phyloP scores from a whole-genome alignment of 1,284 basidiomycete species.

The Rhodotorula glutinis region DNA sequence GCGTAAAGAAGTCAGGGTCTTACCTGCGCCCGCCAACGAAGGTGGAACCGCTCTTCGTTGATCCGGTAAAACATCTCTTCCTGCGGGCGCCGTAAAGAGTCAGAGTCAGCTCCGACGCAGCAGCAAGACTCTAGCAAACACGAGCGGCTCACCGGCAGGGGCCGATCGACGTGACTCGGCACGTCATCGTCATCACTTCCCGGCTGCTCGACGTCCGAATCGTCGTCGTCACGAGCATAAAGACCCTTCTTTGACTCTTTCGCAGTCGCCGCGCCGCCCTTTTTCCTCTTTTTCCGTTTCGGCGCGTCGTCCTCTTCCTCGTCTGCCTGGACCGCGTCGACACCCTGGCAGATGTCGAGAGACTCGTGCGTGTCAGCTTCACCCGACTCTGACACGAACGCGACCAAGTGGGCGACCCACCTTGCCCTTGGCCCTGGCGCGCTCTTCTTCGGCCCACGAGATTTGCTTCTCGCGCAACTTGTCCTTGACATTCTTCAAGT shows the following conservation, averaged over 20 bases:
- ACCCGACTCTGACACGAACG: too few relatives aligned
- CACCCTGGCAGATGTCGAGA: slow-evolving; percentile 11
- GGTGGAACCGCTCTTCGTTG: slow-evolving; percentile 82
- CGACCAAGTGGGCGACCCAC: slow-evolving; percentile 1
- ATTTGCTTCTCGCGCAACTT: slow-evolving; percentile 24
- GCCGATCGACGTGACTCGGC: slow-evolving; percentile 13
- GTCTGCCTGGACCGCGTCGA: not conserved
- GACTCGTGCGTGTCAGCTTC: too few relatives aligned
- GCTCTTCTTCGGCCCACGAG: slow-evolving; percentile 27
- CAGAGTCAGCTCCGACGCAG: too few relatives aligned
- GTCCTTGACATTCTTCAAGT: slow-evolving; percentile 27
- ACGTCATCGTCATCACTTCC: slow-evolving; percentile 7
- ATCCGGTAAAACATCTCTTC: slow-evolving; percentile 72
- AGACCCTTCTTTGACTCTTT: not conserved
- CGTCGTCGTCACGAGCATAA: not conserved
- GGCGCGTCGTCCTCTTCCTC: slow-evolving; percentile 20
- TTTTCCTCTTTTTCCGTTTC: slow-evolving; percentile 22
- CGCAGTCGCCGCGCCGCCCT: not conserved
- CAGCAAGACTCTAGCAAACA: too few relatives aligned
- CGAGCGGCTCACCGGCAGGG: slow-evolving; percentile 28
- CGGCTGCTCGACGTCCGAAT: not conserved
- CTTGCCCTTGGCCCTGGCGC: slow-evolving; percentile 24
- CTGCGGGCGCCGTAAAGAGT: too few relatives aligned
- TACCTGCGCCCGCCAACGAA: slow-evolving; percentile 83
- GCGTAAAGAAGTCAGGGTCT: slow-evolving; percentile 31